phyloP scores from a whole-genome alignment of 441 rosid species.

The Isatis lusitanica region DNA sequence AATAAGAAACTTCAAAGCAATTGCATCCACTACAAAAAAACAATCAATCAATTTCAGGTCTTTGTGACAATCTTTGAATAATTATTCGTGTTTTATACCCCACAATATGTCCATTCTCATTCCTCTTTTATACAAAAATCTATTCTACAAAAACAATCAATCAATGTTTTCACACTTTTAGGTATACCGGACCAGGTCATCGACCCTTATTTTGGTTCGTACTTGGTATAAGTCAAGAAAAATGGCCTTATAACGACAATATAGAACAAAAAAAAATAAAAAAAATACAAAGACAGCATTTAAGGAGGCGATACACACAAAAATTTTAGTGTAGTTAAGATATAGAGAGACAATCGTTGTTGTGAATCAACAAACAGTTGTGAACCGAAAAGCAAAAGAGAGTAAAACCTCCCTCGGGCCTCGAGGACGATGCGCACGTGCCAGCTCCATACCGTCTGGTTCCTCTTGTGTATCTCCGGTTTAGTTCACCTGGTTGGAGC shows the following conservation, averaged over 20 bases:
- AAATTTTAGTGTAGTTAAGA: background rate
- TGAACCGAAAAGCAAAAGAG: background rate
- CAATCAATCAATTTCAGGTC: too few species aligned
- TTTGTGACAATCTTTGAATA: too few species aligned
- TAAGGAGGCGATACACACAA: background rate
- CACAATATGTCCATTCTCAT: too few species aligned
- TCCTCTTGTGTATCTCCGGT: background rate
- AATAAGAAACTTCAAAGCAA: too few species aligned
- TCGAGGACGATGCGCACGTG: background rate
- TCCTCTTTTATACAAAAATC: too few species aligned
- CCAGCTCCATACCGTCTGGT: constrained; percentile 2
- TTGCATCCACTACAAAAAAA: too few species aligned
- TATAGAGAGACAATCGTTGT: background rate
- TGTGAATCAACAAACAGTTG: background rate
- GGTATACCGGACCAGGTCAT: too few species aligned
- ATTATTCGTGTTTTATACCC: too few species aligned
- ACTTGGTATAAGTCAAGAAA: background rate
- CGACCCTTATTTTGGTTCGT: background rate
- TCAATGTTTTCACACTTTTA: too few species aligned
- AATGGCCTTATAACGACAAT: background rate
- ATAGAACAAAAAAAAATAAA: background rate
- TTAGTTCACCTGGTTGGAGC: constrained; percentile 4
- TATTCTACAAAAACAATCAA: too few species aligned
- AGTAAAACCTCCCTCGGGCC: background rate
- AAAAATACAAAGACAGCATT: background rate